These are phyloP conservation scores for Rhinocladiella mackenziei DNA, from an alignment of 2,329 filamentous ascomycete genomes.

Conservation along the genomic window DNA sequence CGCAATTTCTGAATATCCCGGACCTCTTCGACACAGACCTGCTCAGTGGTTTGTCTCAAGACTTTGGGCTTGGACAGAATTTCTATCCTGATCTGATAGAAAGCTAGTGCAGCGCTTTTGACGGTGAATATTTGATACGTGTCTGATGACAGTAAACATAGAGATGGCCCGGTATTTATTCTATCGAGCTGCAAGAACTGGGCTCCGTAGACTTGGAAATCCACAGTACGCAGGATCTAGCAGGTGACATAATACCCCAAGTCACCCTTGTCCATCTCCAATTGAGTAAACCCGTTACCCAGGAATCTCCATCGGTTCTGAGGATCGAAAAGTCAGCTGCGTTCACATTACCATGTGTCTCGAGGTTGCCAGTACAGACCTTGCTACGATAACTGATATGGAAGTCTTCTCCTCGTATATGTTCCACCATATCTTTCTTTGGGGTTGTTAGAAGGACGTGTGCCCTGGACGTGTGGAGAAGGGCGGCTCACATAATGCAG, in stretches of 20 bases:
- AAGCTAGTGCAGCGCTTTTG: background rate
- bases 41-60: slow-evolving; percentile 3
- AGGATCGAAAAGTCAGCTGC: background rate
- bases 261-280: slow-evolving; percentile 29
- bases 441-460: background rate
- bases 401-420: slow-evolving; percentile 46
- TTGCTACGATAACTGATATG: slow-evolving; percentile 43
- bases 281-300: slow-evolving; percentile 47
- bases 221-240: no score
- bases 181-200: no score
- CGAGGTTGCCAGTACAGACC: slow-evolving; percentile 1
- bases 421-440: slow-evolving; percentile 18
- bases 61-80: slow-evolving; percentile 6
- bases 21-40: slow-evolving; percentile 7
- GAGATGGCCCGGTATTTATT: no score
- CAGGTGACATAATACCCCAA: slow-evolving; percentile 13
- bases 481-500: slow-evolving; percentile 14
- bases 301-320: slow-evolving; percentile 46
- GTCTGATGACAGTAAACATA: no score
- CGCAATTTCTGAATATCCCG: slow-evolving; percentile 9
- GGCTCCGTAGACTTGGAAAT: no score
- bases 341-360: background rate
- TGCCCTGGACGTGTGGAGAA: background rate
- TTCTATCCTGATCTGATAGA: background rate
- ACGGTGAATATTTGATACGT: background rate